Conservation (phyloP, 2,329 filamentous ascomycete species). For the Penicillium sclerotiorum region DNA sequence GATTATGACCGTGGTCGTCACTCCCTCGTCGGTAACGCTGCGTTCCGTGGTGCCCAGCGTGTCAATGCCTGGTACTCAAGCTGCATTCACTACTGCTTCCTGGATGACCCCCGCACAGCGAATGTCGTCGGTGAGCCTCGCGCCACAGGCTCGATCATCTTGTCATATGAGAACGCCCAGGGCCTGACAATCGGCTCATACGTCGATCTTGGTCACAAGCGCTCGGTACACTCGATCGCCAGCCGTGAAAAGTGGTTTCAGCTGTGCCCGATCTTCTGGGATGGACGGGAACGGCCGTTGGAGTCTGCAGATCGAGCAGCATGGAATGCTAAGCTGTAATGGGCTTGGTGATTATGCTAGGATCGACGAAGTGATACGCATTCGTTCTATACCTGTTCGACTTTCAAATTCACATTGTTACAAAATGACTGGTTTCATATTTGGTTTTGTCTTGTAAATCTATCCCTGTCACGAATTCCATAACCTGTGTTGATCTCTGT, state of each 20-base stretch:
- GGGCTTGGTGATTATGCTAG: too few species aligned
- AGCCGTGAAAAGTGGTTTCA: constrained; percentile 34
- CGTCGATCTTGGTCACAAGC: constrained; percentile 72
- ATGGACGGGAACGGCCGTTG: constrained; percentile 47
- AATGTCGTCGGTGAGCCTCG: constrained; percentile 67
- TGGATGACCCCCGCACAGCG: constrained; percentile 60
- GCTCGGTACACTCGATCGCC: constrained; percentile 48
- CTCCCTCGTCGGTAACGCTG: constrained; percentile 60
- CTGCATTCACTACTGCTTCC: constrained; percentile 62
- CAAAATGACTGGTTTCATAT: background rate
- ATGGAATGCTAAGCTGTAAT: constrained; percentile 51
- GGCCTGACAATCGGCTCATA: constrained; percentile 73
- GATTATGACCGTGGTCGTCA: constrained; percentile 63
- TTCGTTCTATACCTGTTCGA: too few species aligned
- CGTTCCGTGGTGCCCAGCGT: constrained; percentile 58
- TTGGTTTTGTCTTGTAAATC: background rate
- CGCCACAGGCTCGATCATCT: constrained; percentile 67
- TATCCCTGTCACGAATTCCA: background rate
- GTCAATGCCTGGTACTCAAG: constrained; percentile 62
- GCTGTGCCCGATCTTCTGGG: constrained; percentile 54
- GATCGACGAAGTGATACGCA: too few species aligned
- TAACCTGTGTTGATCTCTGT: too few species aligned
- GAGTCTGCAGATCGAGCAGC: constrained; percentile 50
- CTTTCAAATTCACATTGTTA: background rate
- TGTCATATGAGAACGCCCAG: constrained; percentile 74